Evolutionary conservation across 2,329 filamentous ascomycete species (phyloP).

Genomic region (Monilinia aucupariae): DNA sequence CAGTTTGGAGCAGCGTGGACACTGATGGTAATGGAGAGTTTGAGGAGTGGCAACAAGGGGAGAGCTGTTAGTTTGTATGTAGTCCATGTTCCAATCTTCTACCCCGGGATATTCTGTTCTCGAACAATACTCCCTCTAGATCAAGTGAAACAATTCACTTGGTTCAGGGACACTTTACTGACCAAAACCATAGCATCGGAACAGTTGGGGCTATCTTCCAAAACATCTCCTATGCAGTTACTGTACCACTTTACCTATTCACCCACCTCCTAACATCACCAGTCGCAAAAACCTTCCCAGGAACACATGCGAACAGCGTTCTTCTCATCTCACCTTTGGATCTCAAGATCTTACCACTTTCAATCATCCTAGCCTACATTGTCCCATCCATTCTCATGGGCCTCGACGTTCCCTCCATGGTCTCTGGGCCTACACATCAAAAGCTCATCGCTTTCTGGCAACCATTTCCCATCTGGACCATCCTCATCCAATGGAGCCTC

Average conservation of each 20-base stretch:
- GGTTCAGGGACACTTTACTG: background rate
- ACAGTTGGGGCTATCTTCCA: conserved; percentile 41
- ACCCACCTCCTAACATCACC: conserved; percentile 42
- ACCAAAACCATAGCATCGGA: conserved; percentile 30
- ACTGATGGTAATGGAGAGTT: conserved; percentile 40
- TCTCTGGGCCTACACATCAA: conserved; percentile 42
- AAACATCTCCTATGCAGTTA: conserved; percentile 41
- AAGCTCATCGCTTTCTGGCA: conserved; percentile 46
- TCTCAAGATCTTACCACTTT: conserved; percentile 37
- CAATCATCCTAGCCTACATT: conserved; percentile 41
- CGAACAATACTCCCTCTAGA: background rate
- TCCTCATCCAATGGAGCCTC: conserved; percentile 37
- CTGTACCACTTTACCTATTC: conserved; percentile 40
- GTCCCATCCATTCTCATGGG: conserved; percentile 42
- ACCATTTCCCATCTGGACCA: conserved; percentile 44
- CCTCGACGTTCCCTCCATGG: conserved; percentile 38
- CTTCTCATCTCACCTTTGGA: conserved; percentile 31
- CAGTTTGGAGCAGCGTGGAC: conserved; percentile 32
- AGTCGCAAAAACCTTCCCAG: conserved; percentile 33
- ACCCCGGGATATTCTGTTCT: background rate
- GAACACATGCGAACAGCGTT: conserved; percentile 33
- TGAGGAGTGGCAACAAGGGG: conserved; percentile 41
- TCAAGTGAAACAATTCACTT: background rate
- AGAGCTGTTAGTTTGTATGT: conserved; percentile 41
- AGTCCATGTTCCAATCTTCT: background rate